Evolutionary conservation across 2,329 filamentous ascomycete species (phyloP).

Genomic region (Fusarium sp.): DNA sequence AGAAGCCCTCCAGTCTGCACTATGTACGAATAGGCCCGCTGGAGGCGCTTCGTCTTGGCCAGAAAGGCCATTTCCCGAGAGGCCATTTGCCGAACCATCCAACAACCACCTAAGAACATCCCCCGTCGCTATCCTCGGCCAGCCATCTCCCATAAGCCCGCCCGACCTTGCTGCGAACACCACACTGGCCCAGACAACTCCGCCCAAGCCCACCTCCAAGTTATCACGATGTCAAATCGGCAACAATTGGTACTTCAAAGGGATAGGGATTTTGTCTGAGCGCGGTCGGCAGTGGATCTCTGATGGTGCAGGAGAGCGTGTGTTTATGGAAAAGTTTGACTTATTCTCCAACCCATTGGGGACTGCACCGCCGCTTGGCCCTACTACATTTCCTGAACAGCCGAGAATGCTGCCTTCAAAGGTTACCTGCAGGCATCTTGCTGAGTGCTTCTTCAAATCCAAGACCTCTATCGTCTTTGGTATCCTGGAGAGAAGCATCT

Average conservation of each 20-base stretch:
- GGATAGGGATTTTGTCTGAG: conserved; percentile 26
- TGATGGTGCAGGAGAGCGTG: conserved; percentile 28
- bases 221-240: conserved; percentile 24
- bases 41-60: conserved; percentile 16
- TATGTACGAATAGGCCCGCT: neutral
- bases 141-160: conserved; percentile 7
- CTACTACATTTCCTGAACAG: conserved; percentile 6
- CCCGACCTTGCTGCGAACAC: neutral
- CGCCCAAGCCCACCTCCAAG: conserved; percentile 11
- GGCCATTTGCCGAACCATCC: neutral
- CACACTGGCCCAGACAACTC: neutral
- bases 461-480: conserved; percentile 23
- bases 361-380: neutral
- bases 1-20: conserved; percentile 21
- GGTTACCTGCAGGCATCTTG: neutral
- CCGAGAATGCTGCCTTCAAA: conserved; percentile 7
- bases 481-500: conserved; percentile 15
- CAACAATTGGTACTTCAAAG: conserved; percentile 35
- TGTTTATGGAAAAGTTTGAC: conserved; percentile 32
- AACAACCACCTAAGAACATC: conserved; percentile 5
- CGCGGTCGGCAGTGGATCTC: conserved; percentile 32
- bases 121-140: neutral
- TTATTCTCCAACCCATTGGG: conserved; percentile 20
- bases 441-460: conserved; percentile 21
- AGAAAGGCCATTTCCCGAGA: neutral